A percentile compares a stretch with the other conserved stretches of the same genome.
Conservation (phyloP, 345 rosid genomes). For the Capsella bursapastoris region DNA sequence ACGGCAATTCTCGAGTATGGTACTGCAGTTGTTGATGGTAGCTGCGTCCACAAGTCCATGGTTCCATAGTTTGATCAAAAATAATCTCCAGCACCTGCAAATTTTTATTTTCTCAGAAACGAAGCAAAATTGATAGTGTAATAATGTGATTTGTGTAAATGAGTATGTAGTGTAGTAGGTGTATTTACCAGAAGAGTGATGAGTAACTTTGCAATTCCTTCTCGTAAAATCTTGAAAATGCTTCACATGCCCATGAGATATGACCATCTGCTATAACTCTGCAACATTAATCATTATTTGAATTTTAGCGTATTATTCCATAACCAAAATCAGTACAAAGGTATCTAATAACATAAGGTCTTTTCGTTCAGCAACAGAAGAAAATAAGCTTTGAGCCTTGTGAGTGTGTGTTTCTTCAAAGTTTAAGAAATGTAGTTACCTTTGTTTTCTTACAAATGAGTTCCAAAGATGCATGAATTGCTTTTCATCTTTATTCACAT, state of each 20-base stretch:
- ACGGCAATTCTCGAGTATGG: constrained; percentile 46
- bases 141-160: neutral
- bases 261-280: constrained; percentile 97
- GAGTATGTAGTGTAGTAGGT: neutral
- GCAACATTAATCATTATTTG: constrained; percentile 24
- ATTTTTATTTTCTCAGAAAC: neutral
- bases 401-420: neutral
- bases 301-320: constrained; percentile 4
- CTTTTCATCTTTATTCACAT: constrained; percentile 82
- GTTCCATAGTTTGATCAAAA: constrained; percentile 86
- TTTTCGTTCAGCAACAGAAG: neutral
- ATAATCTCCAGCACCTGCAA: constrained; percentile 85
- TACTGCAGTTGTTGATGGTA: constrained; percentile 76
- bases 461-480: constrained; percentile 96
- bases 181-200: constrained; percentile 61
- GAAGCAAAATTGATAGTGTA: neutral
- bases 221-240: constrained; percentile 74
- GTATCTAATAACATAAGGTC: neutral
- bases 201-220: constrained; percentile 56
- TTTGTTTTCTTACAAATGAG: constrained; percentile 87
- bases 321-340: constrained; percentile 5
- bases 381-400: too few species aligned
- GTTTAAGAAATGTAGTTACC: constrained; percentile 46
- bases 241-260: constrained; percentile 94
- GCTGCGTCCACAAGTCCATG: constrained; percentile 85